phyloP scores from a whole-genome alignment of 352 stramenopile genomes.

The Nothophytophthora sp. region DNA sequence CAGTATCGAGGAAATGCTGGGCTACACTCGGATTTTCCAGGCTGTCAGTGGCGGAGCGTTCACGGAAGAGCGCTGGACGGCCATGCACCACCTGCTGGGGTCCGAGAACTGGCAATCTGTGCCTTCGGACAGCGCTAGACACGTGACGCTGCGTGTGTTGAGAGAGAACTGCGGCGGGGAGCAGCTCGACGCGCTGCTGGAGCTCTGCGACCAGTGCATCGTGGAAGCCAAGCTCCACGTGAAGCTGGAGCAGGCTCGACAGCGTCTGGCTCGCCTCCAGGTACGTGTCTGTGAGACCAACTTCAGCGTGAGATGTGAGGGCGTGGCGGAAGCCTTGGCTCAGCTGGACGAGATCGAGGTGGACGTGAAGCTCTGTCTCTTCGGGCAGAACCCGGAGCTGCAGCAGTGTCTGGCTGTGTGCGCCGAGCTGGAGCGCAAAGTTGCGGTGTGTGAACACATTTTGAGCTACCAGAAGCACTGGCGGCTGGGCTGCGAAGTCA shows the following conservation, averaged over 20 bases:
- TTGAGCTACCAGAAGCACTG: slow-evolving; percentile 46
- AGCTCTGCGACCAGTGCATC: slow-evolving; percentile 54
- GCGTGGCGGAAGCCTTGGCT: slow-evolving; percentile 25
- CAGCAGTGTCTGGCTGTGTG: slow-evolving; percentile 28
- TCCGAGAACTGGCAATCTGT: not conserved
- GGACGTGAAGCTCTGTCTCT: slow-evolving; percentile 38
- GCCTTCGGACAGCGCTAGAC: not conserved
- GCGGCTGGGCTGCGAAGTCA: slow-evolving; percentile 43
- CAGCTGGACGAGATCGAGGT: slow-evolving; percentile 37
- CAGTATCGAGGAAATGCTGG: slow-evolving; percentile 47
- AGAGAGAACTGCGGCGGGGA: slow-evolving; percentile 19
- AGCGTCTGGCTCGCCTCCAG: slow-evolving; percentile 31
- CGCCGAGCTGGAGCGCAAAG: slow-evolving; percentile 32
- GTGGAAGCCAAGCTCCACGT: slow-evolving; percentile 45
- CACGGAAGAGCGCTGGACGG: slow-evolving; percentile 37
- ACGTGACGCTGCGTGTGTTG: slow-evolving; percentile 25
- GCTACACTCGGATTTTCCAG: slow-evolving; percentile 50
- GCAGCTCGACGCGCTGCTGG: slow-evolving; percentile 19
- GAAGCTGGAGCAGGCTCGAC: slow-evolving; percentile 32
- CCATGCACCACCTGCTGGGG: slow-evolving; percentile 22
- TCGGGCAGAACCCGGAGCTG: slow-evolving; percentile 44
- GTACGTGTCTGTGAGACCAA: slow-evolving; percentile 38
- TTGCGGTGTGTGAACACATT: slow-evolving; percentile 37
- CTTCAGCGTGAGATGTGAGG: slow-evolving; percentile 39
- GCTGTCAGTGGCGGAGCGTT: slow-evolving; percentile 45